Conservation (phyloP, 768 basidiomycete species). For the Trametes maxima region DNA sequence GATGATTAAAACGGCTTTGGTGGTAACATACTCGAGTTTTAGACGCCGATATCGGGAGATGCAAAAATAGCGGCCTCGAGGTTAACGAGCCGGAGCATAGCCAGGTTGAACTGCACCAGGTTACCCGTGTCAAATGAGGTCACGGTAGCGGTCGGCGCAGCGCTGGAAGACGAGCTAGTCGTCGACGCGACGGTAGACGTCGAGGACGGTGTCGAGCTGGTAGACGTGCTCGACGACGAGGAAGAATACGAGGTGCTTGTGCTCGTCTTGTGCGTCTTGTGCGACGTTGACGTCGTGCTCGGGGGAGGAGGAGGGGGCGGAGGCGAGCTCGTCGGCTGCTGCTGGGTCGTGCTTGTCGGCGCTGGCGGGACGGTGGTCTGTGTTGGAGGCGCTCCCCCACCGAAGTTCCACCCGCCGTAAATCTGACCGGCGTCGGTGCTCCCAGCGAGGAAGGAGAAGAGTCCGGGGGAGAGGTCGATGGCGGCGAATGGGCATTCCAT, state of each 20-base stretch:
- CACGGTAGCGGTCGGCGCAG: constrained; percentile 19
- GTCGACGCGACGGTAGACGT: constrained; percentile 1
- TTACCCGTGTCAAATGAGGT: constrained; percentile 19
- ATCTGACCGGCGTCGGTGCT: constrained; percentile 51
- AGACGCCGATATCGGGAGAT: not conserved
- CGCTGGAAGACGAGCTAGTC: constrained; percentile 14
- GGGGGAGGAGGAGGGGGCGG: constrained; percentile 12
- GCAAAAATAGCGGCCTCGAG: constrained; percentile 15
- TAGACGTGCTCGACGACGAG: constrained; percentile 9
- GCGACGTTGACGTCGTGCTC: constrained; percentile 9
- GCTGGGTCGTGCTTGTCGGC: constrained; percentile 11
- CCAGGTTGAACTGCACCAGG: constrained; percentile 28
- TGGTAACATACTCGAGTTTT: not conserved
- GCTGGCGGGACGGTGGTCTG: constrained; percentile 15
- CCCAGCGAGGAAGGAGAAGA: constrained; percentile 55
- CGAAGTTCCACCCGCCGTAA: constrained; percentile 62
- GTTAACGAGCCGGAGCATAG: constrained; percentile 23
- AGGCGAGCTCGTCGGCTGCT: constrained; percentile 9
- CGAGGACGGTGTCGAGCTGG: constrained; percentile 7
- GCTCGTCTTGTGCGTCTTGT: constrained; percentile 15
- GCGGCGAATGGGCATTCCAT: constrained; percentile 60
- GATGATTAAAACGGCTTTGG: too few species aligned
- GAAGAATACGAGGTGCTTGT: constrained; percentile 7
- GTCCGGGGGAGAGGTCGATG: constrained; percentile 61
- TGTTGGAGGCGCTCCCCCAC: constrained; percentile 31